Percentiles rank a stretch among this genome's conserved stretches.
These are phyloP conservation scores for Delitschia confertaspora DNA, from an alignment of 495 filamentous ascomycete genomes.

Conservation along the genomic window DNA sequence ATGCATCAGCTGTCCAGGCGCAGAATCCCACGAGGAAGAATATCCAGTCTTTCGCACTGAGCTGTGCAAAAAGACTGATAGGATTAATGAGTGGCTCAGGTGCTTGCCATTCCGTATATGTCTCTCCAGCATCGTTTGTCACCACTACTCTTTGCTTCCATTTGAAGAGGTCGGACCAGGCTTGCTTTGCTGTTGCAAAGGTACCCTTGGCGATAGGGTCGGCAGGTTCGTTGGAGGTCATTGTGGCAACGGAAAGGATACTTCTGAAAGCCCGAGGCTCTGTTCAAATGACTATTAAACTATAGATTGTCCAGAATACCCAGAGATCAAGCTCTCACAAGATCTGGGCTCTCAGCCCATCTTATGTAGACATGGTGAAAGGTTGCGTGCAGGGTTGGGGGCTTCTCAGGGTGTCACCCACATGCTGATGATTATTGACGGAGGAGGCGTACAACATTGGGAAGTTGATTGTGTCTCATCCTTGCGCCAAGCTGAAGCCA, in stretches of 20 bases:
- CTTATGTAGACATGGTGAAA: background rate
- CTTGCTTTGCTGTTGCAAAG: slow-evolving; percentile 49
- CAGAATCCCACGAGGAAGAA: slow-evolving; percentile 56
- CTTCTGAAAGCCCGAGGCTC: background rate
- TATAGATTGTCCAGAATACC: too few species aligned
- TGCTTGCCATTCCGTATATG: slow-evolving; percentile 49
- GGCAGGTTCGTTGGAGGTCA: slow-evolving; percentile 41
- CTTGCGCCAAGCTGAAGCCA: slow-evolving; percentile 23
- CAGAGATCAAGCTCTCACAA: background rate
- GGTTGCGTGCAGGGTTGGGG: background rate
- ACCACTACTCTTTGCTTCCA: slow-evolving; percentile 61
- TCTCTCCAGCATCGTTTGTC: slow-evolving; percentile 49
- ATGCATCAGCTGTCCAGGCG: slow-evolving; percentile 63
- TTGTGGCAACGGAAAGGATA: slow-evolving; percentile 1
- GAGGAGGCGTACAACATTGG: slow-evolving; percentile 3
- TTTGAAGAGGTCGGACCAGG: slow-evolving; percentile 53
- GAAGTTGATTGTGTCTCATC: background rate
- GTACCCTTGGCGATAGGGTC: slow-evolving; percentile 53
- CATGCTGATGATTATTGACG: background rate
- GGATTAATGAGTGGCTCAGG: slow-evolving; percentile 54
- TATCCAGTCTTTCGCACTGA: slow-evolving; percentile 49
- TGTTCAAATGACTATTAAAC: too few species aligned
- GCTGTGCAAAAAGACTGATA: slow-evolving; percentile 48
- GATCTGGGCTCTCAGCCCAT: background rate
- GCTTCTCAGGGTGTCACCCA: background rate